A percentile compares a stretch with the other conserved stretches of the same genome.
Evolutionary conservation across 2,329 filamentous ascomycete genomes (phyloP).

Genomic region (Aspergillus brunneoviolaceus): DNA sequence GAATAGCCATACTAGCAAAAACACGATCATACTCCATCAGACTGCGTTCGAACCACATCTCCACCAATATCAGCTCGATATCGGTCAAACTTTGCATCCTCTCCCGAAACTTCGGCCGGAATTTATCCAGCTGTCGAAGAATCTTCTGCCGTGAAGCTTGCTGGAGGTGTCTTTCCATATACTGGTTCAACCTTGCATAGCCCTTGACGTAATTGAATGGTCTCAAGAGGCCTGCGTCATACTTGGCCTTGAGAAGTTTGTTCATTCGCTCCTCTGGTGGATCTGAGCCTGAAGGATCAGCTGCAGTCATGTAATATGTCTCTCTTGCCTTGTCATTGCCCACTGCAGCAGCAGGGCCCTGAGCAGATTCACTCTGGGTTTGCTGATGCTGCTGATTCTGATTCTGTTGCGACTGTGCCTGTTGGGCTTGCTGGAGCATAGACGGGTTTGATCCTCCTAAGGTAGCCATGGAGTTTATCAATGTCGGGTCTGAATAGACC

Average conservation of each 20-base stretch:
- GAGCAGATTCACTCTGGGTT: slow-evolving; percentile 54
- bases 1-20: slow-evolving; percentile 98
- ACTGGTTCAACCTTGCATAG: slow-evolving; percentile 83
- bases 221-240: slow-evolving; percentile 89
- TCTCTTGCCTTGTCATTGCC: slow-evolving; percentile 71
- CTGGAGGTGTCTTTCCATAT: slow-evolving; percentile 87
- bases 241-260: slow-evolving; percentile 89
- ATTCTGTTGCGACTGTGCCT: slow-evolving; percentile 31
- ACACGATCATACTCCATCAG: slow-evolving; percentile 98
- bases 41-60: slow-evolving; percentile 98
- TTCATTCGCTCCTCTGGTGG: slow-evolving; percentile 94
- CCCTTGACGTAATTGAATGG: slow-evolving; percentile 99
- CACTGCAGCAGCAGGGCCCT: slow-evolving; percentile 60
- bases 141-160: slow-evolving; percentile 85
- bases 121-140: slow-evolving; percentile 83
- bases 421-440: slow-evolving; percentile 39
- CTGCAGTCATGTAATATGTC: slow-evolving; percentile 91
- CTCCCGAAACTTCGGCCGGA: slow-evolving; percentile 92
- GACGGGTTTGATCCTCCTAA: slow-evolving; percentile 31
- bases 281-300: slow-evolving; percentile 83
- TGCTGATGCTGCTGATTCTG: slow-evolving; percentile 33
- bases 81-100: slow-evolving; percentile 91
- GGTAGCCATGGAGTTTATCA: slow-evolving; percentile 46
- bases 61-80: slow-evolving; percentile 88
- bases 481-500: slow-evolving; percentile 60